phyloP scores from a whole-genome alignment of 495 filamentous ascomycete genomes.

The Halenospora varia region DNA sequence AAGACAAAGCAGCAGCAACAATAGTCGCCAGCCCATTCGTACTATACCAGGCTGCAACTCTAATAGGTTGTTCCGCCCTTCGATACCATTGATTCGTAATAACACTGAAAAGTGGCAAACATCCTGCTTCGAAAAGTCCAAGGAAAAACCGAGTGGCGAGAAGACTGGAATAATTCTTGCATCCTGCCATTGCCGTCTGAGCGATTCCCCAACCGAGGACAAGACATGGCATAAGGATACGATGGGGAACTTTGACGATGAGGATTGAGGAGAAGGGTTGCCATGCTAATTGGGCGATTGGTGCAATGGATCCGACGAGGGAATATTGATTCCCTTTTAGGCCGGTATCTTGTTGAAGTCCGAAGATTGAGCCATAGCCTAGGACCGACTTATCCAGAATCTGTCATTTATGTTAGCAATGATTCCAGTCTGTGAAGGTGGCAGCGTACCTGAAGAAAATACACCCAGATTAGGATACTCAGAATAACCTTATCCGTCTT shows the following conservation, averaged over 20 bases:
- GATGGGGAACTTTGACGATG: constrained; percentile 62
- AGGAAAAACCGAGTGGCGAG: constrained; percentile 56
- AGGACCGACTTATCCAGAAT: constrained; percentile 64
- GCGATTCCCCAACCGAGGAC: constrained; percentile 59
- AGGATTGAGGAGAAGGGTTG: constrained; percentile 62
- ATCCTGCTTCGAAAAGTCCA: constrained; percentile 60
- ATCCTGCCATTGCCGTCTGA: constrained; percentile 51
- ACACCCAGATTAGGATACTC: constrained; percentile 57
- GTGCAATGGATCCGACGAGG: constrained; percentile 54
- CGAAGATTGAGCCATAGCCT: constrained; percentile 60
- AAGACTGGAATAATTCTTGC: constrained; percentile 43
- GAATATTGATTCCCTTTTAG: constrained; percentile 59
- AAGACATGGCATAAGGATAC: constrained; percentile 59
- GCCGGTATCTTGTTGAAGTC: constrained; percentile 48
- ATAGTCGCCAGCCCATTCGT: constrained; percentile 62
- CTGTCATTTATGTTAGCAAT: constrained; percentile 28
- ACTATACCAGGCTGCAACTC: constrained; percentile 63
- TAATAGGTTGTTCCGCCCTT: constrained; percentile 54
- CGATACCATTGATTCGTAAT: constrained; percentile 61
- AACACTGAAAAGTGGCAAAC: constrained; percentile 55
- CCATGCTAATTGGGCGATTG: constrained; percentile 62
- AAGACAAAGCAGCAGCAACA: constrained; percentile 56
- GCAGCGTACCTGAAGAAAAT: constrained; percentile 45
- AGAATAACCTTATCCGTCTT: constrained; percentile 60
- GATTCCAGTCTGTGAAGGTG: neutral